Evolutionary conservation across 2,329 filamentous ascomycete genomes (phyloP).

Genomic region (Cladophialophora yegresii): DNA sequence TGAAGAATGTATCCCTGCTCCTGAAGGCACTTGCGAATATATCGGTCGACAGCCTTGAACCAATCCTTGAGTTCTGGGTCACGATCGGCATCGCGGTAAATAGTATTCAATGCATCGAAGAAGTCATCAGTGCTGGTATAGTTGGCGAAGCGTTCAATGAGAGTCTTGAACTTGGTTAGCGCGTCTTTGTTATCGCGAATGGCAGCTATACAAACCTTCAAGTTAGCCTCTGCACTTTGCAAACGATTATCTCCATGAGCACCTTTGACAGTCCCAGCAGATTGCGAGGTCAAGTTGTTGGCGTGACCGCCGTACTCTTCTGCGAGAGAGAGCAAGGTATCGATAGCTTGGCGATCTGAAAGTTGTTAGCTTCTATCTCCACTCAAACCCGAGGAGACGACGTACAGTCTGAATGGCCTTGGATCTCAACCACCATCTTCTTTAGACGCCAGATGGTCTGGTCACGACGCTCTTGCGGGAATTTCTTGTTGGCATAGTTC

Average conservation of each 20-base stretch:
- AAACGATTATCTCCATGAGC: slow-evolving; percentile 66
- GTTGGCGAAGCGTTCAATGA: slow-evolving; percentile 96
- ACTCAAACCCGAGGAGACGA: background rate
- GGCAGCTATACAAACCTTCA: slow-evolving; percentile 62
- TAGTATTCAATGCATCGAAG: slow-evolving; percentile 77
- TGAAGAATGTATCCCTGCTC: slow-evolving; percentile 90
- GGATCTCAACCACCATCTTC: slow-evolving; percentile 97
- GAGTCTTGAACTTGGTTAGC: slow-evolving; percentile 63
- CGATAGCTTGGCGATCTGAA: slow-evolving; percentile 78
- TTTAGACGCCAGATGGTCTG: slow-evolving; percentile 90
- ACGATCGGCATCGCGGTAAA: slow-evolving; percentile 83
- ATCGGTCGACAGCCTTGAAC: slow-evolving; percentile 78
- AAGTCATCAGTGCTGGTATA: slow-evolving; percentile 85
- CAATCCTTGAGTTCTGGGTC: slow-evolving; percentile 85
- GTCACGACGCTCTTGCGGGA: slow-evolving; percentile 89
- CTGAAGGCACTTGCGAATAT: slow-evolving; percentile 78
- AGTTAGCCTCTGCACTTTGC: slow-evolving; percentile 71
- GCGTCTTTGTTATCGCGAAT: slow-evolving; percentile 44
- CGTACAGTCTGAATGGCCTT: slow-evolving; percentile 85
- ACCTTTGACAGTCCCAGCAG: slow-evolving; percentile 70
- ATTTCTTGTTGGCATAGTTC: slow-evolving; percentile 80
- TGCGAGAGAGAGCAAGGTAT: slow-evolving; percentile 79
- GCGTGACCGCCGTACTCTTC: slow-evolving; percentile 81
- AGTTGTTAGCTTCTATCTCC: slow-evolving; percentile 35
- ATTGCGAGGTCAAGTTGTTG: slow-evolving; percentile 64